Evolutionary conservation across 768 basidiomycete genomes (phyloP), one percentile per base, ranked within the genome.

Genomic region (Suillus spraguei): DNA sequence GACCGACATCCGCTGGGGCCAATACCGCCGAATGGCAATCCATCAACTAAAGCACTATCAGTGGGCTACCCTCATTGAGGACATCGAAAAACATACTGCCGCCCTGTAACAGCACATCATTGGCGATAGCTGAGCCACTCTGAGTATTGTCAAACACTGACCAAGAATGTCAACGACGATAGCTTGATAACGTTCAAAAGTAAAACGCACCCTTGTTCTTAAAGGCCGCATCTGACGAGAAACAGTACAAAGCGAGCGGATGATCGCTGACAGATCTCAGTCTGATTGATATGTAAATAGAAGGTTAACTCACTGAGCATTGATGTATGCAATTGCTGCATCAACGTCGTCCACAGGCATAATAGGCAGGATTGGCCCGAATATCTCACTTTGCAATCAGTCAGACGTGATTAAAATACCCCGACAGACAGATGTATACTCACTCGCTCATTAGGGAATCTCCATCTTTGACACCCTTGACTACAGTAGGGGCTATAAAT

Each of bases 371-470:
- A 96, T 67, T 9, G 94, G 94, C 0, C 93, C 94, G 67, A 96
- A 95, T 49, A 95, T 81, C 69, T 95, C 94, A 64, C 92, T 93
- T 65, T 0, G 49, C 20, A 52, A 5, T 5, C 16, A 9, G n/a
- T 49, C 36, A 56, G 41, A n/a, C 66, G n/a, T 28, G 13, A 5
- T 41, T 33, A 55, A 35, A 4, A 66, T 59, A 16, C 38, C 17
- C 20, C 5, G 47, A 64, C 16, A 24, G 6, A 63, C 14, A 24
- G 9, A 59, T 52, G 20, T 50, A n/a, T 3, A 80, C 88, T 58
- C 68, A 90, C 91, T 91, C 88, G 71, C 81, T 80, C 90, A 95
- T 91, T 65, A 94, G 74, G 0, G 88, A 82, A 74, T 95, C 94
- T 60, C 85, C 84, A 0, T 65, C 69, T 41, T 78, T 73, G 3